Evolutionary conservation across 805 yeast genomes (phyloP).

Genomic region (Blastobotrys parvus): DNA sequence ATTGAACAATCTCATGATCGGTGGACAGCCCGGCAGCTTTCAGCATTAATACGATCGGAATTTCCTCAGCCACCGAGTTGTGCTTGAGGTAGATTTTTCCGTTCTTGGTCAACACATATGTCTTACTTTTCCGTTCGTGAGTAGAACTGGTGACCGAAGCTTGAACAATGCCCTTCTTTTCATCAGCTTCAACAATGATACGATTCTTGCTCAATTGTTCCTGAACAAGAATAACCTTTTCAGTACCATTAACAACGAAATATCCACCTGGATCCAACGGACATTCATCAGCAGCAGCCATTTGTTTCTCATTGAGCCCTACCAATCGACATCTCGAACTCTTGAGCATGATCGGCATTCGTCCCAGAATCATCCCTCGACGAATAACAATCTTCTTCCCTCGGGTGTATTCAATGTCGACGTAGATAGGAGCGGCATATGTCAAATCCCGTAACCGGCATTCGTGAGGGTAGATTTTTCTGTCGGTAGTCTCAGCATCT

Average conservation of each 20-base stretch:
- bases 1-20: conserved; percentile 86
- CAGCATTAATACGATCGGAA: conserved; percentile 85
- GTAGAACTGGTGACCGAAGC: conserved; percentile 98
- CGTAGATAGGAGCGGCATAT: conserved; percentile 90
- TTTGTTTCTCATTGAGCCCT: conserved; percentile 67
- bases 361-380: conserved; percentile 85
- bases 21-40: conserved; percentile 94
- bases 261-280: conserved; percentile 99
- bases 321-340: conserved; percentile 84
- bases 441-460: conserved; percentile 91
- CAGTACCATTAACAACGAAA: conserved; percentile 95
- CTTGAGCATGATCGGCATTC: conserved; percentile 98
- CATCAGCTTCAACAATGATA: conserved; percentile 96
- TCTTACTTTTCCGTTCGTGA: conserved; percentile 95
- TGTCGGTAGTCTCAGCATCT: conserved; percentile 26
- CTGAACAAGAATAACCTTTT: conserved; percentile 91
- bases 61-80: conserved; percentile 89
- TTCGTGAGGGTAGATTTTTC: conserved; percentile 64
- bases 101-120: conserved; percentile 89
- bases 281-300: conserved; percentile 89
- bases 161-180: conserved; percentile 86
- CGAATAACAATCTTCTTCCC: conserved; percentile 89
- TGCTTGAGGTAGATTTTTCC: conserved; percentile 86
- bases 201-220: conserved; percentile 96
- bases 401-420: conserved; percentile 94